Conservation (phyloP, 805 yeast species). For the Wickerhamomyces bovis region DNA sequence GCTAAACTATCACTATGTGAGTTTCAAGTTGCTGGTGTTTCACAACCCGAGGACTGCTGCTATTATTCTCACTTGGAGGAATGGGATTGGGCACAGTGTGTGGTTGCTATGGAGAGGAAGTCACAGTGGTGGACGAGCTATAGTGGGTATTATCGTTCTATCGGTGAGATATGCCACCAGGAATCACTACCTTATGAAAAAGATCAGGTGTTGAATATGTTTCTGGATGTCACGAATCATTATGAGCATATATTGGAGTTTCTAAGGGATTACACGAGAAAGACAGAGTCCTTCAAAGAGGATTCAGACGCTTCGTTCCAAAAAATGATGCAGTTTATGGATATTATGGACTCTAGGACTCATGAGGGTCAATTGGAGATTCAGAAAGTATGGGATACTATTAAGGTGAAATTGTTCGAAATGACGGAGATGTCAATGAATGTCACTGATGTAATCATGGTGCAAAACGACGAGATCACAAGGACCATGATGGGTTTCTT, state of each 20-base stretch:
- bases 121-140: slow-evolving; percentile 72
- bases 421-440: slow-evolving; percentile 11
- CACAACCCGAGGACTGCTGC: slow-evolving; percentile 25
- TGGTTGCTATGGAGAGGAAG: slow-evolving; percentile 33
- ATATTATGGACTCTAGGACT: slow-evolving; percentile 7
- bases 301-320: slow-evolving; percentile 11
- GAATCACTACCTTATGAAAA: slow-evolving; percentile 47
- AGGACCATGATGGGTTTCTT: slow-evolving; percentile 9
- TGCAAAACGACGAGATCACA: slow-evolving; percentile 10
- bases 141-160: slow-evolving; percentile 55
- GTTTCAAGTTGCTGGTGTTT: slow-evolving; percentile 40
- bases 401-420: slow-evolving; percentile 11
- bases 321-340: slow-evolving; percentile 10
- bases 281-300: slow-evolving; percentile 14
- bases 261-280: slow-evolving; percentile 14
- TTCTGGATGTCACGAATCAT: slow-evolving; percentile 39
- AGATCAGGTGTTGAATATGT: slow-evolving; percentile 41
- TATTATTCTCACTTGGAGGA: too few species aligned
- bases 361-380: slow-evolving; percentile 7
- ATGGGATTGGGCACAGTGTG: slow-evolving; percentile 32
- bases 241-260: slow-evolving; percentile 19
- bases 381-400: slow-evolving; percentile 10
- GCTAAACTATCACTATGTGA: slow-evolving; percentile 49
- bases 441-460: slow-evolving; percentile 10
- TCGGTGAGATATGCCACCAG: slow-evolving; percentile 48